These are phyloP conservation scores for Colletotrichum melonis DNA, from an alignment of 2,329 filamentous ascomycete genomes.

Conservation along the genomic window DNA sequence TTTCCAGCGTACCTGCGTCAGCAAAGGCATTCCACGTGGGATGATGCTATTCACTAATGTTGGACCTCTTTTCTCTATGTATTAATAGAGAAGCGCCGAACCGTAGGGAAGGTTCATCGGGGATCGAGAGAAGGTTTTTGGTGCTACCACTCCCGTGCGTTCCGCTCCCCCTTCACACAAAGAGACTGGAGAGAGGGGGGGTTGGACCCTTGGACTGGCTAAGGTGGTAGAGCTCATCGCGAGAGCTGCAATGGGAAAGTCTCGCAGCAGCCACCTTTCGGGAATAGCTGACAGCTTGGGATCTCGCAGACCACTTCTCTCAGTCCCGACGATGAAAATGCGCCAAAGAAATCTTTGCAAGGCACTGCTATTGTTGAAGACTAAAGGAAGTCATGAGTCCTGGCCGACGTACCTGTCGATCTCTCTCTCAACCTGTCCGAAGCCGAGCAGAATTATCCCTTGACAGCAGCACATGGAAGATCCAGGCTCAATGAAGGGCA, in stretches of 20 bases:
- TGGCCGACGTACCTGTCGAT: slow-evolving; percentile 31
- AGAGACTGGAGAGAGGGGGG: neutral
- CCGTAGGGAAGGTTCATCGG: slow-evolving; percentile 10
- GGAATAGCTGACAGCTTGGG: neutral
- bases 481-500: slow-evolving; percentile 9
- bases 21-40: slow-evolving; percentile 15
- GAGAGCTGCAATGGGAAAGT: slow-evolving; percentile 12
- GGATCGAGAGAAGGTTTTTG: slow-evolving; percentile 20
- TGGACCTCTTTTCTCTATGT: neutral
- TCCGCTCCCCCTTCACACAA: slow-evolving; percentile 31
- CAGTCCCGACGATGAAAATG: neutral
- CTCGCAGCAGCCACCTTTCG: neutral
- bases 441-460: slow-evolving; percentile 12
- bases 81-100: neutral
- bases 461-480: slow-evolving; percentile 15
- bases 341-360: neutral
- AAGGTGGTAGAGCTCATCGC: slow-evolving; percentile 1
- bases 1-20: slow-evolving; percentile 32
- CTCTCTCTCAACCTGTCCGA: slow-evolving; percentile 20
- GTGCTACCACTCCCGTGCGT: slow-evolving; percentile 32
- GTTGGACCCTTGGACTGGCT: slow-evolving; percentile 26
- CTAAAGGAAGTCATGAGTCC: neutral
- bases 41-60: slow-evolving; percentile 2
- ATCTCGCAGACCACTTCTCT: neutral
- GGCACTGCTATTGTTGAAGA: neutral